These are phyloP conservation scores for Posidonia oceanica DNA, from an alignment of 116 monocot species.

Conservation along the genomic window DNA sequence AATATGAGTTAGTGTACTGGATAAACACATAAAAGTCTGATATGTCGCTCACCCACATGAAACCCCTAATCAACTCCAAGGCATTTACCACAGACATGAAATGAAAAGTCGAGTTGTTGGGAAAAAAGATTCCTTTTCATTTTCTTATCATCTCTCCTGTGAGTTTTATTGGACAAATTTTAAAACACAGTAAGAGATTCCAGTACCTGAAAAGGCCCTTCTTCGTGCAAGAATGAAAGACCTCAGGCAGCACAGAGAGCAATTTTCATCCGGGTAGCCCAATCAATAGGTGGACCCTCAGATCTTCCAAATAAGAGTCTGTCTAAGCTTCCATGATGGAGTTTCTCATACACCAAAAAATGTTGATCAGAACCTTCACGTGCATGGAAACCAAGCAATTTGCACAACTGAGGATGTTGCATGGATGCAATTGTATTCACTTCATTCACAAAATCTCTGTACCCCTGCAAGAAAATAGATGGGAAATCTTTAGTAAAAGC, in stretches of 20 bases:
- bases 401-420: conserved; percentile 68
- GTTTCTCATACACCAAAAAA: conserved; percentile 74
- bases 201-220: conserved; percentile 85
- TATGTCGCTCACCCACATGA: too few species aligned
- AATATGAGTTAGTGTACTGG: too few species aligned
- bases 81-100: too few species aligned
- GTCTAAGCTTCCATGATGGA: conserved; percentile 72
- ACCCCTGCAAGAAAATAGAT: conserved; percentile 23
- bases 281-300: conserved; percentile 67
- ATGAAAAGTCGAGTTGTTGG: too few species aligned
- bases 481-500: too few species aligned
- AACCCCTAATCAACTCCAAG: too few species aligned
- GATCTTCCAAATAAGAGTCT: conserved; percentile 53
- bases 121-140: too few species aligned
- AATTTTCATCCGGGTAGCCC: conserved; percentile 61
- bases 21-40: too few species aligned
- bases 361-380: conserved; percentile 61
- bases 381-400: conserved; percentile 68
- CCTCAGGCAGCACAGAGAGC: conserved; percentile 65
- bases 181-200: neutral
- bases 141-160: too few species aligned
- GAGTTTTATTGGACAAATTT: too few species aligned
- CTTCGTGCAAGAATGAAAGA: conserved; percentile 82
- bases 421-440: conserved; percentile 51
- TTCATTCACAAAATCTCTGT: conserved; percentile 62